Percentiles rank a stretch among this genome's conserved stretches.
phyloP scores from a whole-genome alignment of 768 basidiomycete genomes.

The Leccinum pellstonianum region DNA sequence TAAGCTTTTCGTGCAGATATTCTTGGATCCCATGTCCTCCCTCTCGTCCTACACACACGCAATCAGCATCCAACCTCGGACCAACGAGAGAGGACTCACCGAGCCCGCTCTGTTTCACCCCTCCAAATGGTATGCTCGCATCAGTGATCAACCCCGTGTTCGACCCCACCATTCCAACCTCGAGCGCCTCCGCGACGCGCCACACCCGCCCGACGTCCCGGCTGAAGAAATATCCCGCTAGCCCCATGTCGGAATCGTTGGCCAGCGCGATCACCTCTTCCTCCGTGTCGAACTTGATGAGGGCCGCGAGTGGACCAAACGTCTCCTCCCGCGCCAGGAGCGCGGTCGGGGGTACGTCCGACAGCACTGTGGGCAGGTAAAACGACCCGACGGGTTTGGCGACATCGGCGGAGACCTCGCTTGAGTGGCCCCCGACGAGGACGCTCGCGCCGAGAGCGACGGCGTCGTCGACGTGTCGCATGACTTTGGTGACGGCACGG shows the following conservation, averaged over 20 bases:
- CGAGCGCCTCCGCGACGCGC: slow-evolving; percentile 91
- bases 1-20: slow-evolving; percentile 79
- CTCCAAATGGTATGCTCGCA: slow-evolving; percentile 84
- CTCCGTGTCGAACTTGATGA: slow-evolving; percentile 91
- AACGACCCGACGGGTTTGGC: slow-evolving; percentile 47
- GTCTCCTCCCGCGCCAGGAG: slow-evolving; percentile 82
- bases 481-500: slow-evolving; percentile 83
- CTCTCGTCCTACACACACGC: slow-evolving; percentile 58
- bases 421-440: slow-evolving; percentile 80
- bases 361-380: slow-evolving; percentile 86
- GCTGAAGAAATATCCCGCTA: slow-evolving; percentile 94
- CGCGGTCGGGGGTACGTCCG: slow-evolving; percentile 73
- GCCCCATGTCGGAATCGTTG: slow-evolving; percentile 78
- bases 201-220: slow-evolving; percentile 85
- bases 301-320: slow-evolving; percentile 87
- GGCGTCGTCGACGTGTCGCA: slow-evolving; percentile 85
- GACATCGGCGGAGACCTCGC: slow-evolving; percentile 37
- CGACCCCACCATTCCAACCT: slow-evolving; percentile 90
- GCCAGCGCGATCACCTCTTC: slow-evolving; percentile 87
- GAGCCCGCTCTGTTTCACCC: slow-evolving; percentile 85
- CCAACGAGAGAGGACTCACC: slow-evolving; percentile 33
- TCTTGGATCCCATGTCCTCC: slow-evolving; percentile 90
- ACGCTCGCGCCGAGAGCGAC: slow-evolving; percentile 81
- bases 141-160: slow-evolving; percentile 82
- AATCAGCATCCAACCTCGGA: not conserved